Evolutionary conservation across 352 stramenopile genomes (phyloP), one percentile per base, ranked within the genome.

Genomic region (Phytophthora fragariaefolia): DNA sequence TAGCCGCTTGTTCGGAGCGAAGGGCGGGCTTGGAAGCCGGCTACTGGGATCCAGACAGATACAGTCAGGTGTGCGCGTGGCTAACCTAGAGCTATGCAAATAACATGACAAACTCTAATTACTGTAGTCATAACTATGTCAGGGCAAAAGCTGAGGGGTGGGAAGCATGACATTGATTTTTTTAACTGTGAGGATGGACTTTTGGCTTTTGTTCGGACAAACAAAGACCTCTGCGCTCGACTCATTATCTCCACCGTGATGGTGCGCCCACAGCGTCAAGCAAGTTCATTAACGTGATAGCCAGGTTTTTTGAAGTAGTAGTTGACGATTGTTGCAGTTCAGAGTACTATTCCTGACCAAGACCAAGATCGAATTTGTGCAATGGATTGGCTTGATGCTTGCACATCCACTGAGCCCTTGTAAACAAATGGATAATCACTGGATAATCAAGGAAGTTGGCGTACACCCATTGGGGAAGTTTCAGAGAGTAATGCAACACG

Each of bases 401-500:
- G 48, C 48, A n/a, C 48, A 55, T 43, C 17, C 48, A 45, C 26
- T 55, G 48, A 55, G 18, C 7, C 28, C 28, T 7, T 27, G 27
- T 17, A 55, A 55, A 22, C 27, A 6, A 43, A 55, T 55, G 27
- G 48, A 55, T 9, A 12, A 55, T 9, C 48, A 55, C 23, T 55
- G 27, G 48, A n/a, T 12, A 6, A 55, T 6, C 3, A 6, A 43
- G 17, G 1, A 42, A 3, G 7, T 27, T 4, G 48, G 48, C 18
- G 48, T 24, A 18, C 27, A 45, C 15, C 48, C 28, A 7, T 13
- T 24, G 17, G 48, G 47, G 4, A 51, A 42, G 10, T 72, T 66
- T 36, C 43, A 43, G 0, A 30, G 13, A 17, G 34, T 40, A 10
- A 57, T 72, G 34, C 4, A 32, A 1, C 52, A 45, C 15, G 34